Evolutionary conservation across 768 basidiomycete species (phyloP), one percentile per base, ranked within the genome.

Genomic region (Pleurotus giganteus): DNA sequence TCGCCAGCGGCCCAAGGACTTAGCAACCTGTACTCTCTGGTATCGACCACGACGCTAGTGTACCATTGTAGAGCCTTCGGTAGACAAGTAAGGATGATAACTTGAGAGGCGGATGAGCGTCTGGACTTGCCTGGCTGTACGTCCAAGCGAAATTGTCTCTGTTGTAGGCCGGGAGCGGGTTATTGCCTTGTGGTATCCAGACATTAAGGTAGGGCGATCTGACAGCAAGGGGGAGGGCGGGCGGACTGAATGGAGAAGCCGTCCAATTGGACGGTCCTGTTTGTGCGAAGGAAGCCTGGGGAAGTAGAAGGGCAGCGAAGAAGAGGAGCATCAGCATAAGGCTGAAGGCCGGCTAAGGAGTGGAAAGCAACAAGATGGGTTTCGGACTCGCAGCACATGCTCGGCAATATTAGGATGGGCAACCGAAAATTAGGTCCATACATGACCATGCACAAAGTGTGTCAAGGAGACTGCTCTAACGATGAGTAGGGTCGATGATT

Each of bases 101-200:
- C 19, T 13, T 24, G 26, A 9, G 44, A 26, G 12, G 26, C 9
- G 2, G 13, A 34, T 21, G 23, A 24, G 8, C 3, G 23, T 23
- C 19, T n/a, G 15, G 21, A 26, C 49, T 36, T 13, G 26, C 49
- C 49, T 17, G 21, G 15, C 23, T 51, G 34, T 51, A 34, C 19
- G 19, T 24, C 49, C 49, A 51, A 12, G 37, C 19, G 1, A 4
- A 13, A 26, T 51, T 51, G 4, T 51, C 49, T 0, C 15, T 24
- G 2, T 13, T 26, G 7, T 51, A 34, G 2, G 34, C 49, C 2
- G 31, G 17, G 4, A n/a, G 34, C 3, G 49, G 49, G 31, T 51
- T 51, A 17, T 44, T 53, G 3, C 52, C 52, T 53, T 53, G 52
- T 9, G 52, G 52, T 1, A 53, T 37, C 52, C 52, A 53, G 4